Percentiles rank a stretch among this genome's conserved stretches.
Conservation (phyloP, 192 early-diverging fungal genomes). For the Rhizophagus clarus region DNA sequence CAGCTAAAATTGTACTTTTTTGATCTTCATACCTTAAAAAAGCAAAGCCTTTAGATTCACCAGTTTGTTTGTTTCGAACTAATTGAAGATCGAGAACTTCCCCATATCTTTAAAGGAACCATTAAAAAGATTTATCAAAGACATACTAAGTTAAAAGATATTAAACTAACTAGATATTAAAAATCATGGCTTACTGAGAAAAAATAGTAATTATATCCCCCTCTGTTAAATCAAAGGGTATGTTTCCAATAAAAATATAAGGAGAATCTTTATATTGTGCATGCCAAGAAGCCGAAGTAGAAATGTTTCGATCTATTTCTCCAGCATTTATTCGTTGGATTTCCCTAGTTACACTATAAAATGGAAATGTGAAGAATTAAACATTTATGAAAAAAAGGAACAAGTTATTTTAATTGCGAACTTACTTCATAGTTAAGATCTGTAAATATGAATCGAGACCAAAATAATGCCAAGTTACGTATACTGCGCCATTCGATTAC, state of each 20-base stretch:
- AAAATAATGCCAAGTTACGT: too few species aligned
- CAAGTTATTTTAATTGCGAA: too few species aligned
- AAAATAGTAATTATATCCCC: conserved; percentile 93
- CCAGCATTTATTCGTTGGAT: conserved; percentile 79
- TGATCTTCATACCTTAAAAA: conserved; percentile 96
- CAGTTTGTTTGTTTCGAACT: conserved; percentile 84
- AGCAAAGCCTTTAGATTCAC: conserved; percentile 81
- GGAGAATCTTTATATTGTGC: conserved; percentile 87
- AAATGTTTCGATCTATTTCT: conserved; percentile 64
- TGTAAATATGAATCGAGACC: too few species aligned
- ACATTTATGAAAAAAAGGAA: neutral
- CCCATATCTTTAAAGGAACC: conserved; percentile 59
- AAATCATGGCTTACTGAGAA: conserved; percentile 70
- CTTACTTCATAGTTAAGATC: too few species aligned
- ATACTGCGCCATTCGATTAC: too few species aligned
- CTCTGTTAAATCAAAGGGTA: conserved; percentile 85
- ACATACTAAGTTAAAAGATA: too few species aligned
- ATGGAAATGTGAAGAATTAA: neutral
- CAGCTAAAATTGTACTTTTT: conserved; percentile 84
- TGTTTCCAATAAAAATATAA: conserved; percentile 86
- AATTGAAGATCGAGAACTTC: conserved; percentile 91
- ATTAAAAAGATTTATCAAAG: neutral
- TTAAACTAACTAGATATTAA: too few species aligned
- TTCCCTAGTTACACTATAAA: conserved; percentile 75
- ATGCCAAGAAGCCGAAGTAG: conserved; percentile 80